phyloP scores from a whole-genome alignment of 768 basidiomycete species.

The Amanita phalloides region DNA sequence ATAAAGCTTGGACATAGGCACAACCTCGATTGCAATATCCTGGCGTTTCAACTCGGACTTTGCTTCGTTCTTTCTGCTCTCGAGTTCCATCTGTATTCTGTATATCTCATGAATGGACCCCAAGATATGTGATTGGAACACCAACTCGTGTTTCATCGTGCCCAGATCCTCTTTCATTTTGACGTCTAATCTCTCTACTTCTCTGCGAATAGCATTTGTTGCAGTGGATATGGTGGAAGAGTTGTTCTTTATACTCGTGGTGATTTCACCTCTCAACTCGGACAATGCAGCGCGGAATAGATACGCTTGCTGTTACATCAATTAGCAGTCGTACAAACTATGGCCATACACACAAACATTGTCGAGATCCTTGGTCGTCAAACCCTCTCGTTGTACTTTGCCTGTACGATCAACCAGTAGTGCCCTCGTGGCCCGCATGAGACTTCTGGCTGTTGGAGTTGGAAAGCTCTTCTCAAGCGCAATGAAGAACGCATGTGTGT shows the following conservation, averaged over 20 bases:
- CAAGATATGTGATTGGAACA: slow-evolving; percentile 11
- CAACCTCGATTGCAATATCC: slow-evolving; percentile 77
- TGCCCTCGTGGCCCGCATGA: slow-evolving; percentile 80
- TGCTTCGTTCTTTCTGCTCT: slow-evolving; percentile 86
- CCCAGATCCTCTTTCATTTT: slow-evolving; percentile 93
- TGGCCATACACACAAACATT: slow-evolving; percentile 41
- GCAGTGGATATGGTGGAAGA: slow-evolving; percentile 71
- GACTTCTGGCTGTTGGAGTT: slow-evolving; percentile 57
- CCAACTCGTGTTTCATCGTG: slow-evolving; percentile 87
- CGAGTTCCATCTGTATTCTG: slow-evolving; percentile 94
- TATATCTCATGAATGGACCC: slow-evolving; percentile 2
- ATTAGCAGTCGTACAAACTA: not conserved
- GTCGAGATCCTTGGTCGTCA: slow-evolving; percentile 70
- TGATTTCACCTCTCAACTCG: slow-evolving; percentile 80
- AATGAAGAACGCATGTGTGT: slow-evolving; percentile 70
- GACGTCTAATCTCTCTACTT: slow-evolving; percentile 74
- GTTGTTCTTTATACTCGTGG: slow-evolving; percentile 75
- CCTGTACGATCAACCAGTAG: slow-evolving; percentile 69
- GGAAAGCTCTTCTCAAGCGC: slow-evolving; percentile 69
- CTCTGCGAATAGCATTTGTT: slow-evolving; percentile 68
- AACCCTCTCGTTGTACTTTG: slow-evolving; percentile 57
- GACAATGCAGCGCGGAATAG: slow-evolving; percentile 89
- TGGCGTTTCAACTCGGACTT: slow-evolving; percentile 74
- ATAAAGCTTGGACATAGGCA: slow-evolving; percentile 1
- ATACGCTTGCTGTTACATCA: slow-evolving; percentile 71